Percentiles rank a stretch among this genome's conserved stretches.
Evolutionary conservation across 257 asterid species (phyloP).

Genomic region (Penstemon newberryi): DNA sequence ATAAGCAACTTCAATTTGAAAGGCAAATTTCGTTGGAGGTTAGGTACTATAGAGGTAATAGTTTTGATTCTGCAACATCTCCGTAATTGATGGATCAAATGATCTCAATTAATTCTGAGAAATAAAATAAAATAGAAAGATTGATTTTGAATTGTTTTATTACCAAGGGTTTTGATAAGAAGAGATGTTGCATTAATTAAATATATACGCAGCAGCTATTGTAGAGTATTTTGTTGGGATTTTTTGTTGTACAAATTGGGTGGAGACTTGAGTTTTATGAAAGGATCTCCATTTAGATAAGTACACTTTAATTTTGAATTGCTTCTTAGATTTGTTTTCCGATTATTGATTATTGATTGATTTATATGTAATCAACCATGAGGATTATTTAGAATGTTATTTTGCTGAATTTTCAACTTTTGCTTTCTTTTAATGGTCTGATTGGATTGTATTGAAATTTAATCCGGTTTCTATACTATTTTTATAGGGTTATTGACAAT

Average conservation of each 20-base stretch:
- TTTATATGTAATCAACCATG: too few species aligned
- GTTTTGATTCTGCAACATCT: slow-evolving; percentile 53
- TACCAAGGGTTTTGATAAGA: not conserved
- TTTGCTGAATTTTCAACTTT: too few species aligned
- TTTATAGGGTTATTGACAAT: too few species aligned
- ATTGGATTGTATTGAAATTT: too few species aligned
- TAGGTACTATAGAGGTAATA: slow-evolving; percentile 55
- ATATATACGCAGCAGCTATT: too few species aligned
- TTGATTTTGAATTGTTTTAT: not conserved
- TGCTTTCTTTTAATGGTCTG: too few species aligned
- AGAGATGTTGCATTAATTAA: not conserved
- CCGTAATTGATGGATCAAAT: slow-evolving; percentile 33
- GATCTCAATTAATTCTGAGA: too few species aligned
- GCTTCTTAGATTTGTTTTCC: not conserved
- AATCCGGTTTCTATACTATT: too few species aligned
- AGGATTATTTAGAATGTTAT: too few species aligned
- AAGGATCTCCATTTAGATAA: slow-evolving; percentile 5
- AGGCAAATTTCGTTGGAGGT: slow-evolving; percentile 82
- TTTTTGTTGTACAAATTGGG: not conserved
- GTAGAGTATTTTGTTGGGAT: not conserved
- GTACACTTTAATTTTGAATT: not conserved
- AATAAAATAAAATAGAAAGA: not conserved
- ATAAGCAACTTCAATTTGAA: slow-evolving; percentile 64
- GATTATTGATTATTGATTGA: too few species aligned
- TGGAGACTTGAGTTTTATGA: slow-evolving; percentile 27